A percentile compares a stretch with the other conserved stretches of the same genome.
phyloP scores from a whole-genome alignment of 1,284 basidiomycete species.

The Puccinia horiana region DNA sequence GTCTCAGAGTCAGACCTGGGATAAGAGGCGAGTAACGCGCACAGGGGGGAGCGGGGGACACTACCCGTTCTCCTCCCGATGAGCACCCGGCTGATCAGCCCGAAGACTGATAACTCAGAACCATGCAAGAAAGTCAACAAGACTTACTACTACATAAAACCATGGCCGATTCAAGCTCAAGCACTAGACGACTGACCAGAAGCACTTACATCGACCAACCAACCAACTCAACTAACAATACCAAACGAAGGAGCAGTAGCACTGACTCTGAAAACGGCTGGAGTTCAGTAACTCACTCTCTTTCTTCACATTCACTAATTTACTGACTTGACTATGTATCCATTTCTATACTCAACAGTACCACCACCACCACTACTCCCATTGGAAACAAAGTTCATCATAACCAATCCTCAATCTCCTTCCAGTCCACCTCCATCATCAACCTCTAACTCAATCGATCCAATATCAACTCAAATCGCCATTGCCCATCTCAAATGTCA shows the following conservation, averaged over 20 bases:
- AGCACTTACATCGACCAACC: conserved; percentile 35
- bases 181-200: conserved; percentile 28
- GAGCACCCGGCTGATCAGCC: too few species aligned
- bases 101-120: too few species aligned
- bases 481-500: conserved; percentile 48
- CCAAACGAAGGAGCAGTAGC: conserved; percentile 26
- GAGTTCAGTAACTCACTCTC: conserved; percentile 31
- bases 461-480: conserved; percentile 14
- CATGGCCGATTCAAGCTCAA: too few species aligned
- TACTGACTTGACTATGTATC: neutral
- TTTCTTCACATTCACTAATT: neutral
- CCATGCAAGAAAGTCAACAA: too few species aligned
- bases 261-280: conserved; percentile 49
- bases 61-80: too few species aligned
- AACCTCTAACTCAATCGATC: conserved; percentile 1
- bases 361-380: conserved; percentile 45
- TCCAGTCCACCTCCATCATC: neutral
- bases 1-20: too few species aligned
- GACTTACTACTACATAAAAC: too few species aligned
- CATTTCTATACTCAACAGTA: neutral
- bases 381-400: conserved; percentile 35
- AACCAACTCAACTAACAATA: neutral
- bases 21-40: too few species aligned
- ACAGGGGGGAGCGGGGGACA: too few species aligned
- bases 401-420: conserved; percentile 10